Percentiles rank a stretch among this genome's conserved stretches.
Evolutionary conservation across 2,329 filamentous ascomycete genomes (phyloP).

Genomic region (Capronia coronata): DNA sequence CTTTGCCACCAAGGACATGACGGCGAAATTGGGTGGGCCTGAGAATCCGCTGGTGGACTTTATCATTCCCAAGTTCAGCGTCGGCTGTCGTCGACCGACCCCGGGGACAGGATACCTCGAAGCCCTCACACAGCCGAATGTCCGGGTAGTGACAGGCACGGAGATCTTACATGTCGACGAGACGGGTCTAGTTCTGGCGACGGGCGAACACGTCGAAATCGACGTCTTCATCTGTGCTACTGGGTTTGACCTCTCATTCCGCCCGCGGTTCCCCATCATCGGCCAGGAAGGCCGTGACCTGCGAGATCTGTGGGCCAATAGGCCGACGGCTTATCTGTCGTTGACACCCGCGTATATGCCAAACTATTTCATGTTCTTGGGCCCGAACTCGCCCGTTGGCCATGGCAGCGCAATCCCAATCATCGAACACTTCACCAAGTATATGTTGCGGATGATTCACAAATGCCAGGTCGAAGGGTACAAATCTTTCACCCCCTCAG

Average conservation of each 20-base stretch:
- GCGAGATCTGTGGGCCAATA: constrained; percentile 9
- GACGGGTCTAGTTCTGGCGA: constrained; percentile 37
- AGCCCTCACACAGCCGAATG: constrained; percentile 54
- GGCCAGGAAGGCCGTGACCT: constrained; percentile 28
- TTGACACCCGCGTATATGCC: constrained; percentile 28
- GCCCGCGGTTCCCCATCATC: constrained; percentile 34
- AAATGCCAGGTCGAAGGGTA: constrained; percentile 26
- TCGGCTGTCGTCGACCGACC: constrained; percentile 44
- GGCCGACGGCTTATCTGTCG: constrained; percentile 29
- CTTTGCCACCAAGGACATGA: background rate
- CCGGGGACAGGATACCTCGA: constrained; percentile 41
- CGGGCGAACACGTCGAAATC: constrained; percentile 17
- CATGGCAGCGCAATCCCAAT: constrained; percentile 30
- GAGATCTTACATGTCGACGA: constrained; percentile 53
- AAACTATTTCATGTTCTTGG: constrained; percentile 31
- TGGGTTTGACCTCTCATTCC: constrained; percentile 35
- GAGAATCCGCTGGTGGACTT: constrained; percentile 2
- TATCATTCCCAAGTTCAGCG: constrained; percentile 27
- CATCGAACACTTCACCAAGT: constrained; percentile 25
- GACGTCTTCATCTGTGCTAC: constrained; percentile 34
- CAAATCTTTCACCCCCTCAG: constrained; percentile 10
- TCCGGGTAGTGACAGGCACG: constrained; percentile 49
- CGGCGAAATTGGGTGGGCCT: background rate
- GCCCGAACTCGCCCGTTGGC: constrained; percentile 27
- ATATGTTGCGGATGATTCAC: constrained; percentile 26